These are phyloP conservation scores for Marchantia paleacea DNA, from an alignment of 225 moss, liverwort and hornwort species.

Conservation along the genomic window DNA sequence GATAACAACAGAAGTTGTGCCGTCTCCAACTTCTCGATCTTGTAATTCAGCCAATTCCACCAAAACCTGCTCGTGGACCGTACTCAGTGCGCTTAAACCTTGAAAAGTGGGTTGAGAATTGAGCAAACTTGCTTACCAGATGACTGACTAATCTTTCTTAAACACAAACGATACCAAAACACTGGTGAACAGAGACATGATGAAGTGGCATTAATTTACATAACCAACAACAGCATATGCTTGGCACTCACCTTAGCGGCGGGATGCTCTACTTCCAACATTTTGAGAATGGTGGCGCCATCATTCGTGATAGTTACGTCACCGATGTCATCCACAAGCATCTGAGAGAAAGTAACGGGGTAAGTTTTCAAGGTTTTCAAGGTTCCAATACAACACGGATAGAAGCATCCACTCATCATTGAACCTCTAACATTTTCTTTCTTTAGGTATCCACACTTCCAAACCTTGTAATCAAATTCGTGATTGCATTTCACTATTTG, in stretches of 20 bases:
- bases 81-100: no score
- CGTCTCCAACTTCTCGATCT: constrained; percentile 90
- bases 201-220: neutral
- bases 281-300: constrained; percentile 74
- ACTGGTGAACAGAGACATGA: neutral
- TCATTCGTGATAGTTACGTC: constrained; percentile 87
- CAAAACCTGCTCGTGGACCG: constrained; percentile 46
- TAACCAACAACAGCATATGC: neutral
- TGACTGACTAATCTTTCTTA: no score
- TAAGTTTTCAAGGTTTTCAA: no score
- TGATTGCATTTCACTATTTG: no score
- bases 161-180: no score
- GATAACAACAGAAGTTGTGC: constrained; percentile 88
- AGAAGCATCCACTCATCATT: no score
- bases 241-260: constrained; percentile 63
- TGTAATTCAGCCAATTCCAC: constrained; percentile 91
- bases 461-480: no score
- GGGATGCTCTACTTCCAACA: constrained; percentile 89
- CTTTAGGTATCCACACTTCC: no score
- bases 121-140: no score
- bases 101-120: no score
- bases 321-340: constrained; percentile 90
- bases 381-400: no score
- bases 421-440: no score
- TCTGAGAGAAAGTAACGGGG: constrained; percentile 37